Evolutionary conservation across 1,139 yeast genomes (phyloP).

Genomic region (Candida frijolesensis): DNA sequence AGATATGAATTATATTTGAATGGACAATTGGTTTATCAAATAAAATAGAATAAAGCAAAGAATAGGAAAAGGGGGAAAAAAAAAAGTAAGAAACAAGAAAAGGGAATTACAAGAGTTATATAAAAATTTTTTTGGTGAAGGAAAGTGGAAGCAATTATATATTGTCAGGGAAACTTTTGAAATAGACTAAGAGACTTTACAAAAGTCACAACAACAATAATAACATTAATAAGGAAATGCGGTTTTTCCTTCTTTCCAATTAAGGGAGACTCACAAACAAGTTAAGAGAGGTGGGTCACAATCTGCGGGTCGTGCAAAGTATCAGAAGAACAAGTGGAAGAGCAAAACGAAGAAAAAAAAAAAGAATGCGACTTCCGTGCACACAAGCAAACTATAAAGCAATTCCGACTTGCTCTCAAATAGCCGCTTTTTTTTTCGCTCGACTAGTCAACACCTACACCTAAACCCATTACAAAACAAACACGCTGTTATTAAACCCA

Average conservation of each 20-base stretch:
- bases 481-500: background rate
- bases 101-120: background rate
- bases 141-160: constrained; percentile 9
- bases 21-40: background rate
- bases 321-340: background rate
- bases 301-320: background rate
- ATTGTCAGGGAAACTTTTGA: background rate
- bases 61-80: background rate
- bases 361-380: too few relatives aligned
- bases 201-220: constrained; percentile 2
- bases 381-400: too few relatives aligned
- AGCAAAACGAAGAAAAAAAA: background rate
- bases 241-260: background rate
- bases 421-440: too few relatives aligned
- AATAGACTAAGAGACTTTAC: background rate
- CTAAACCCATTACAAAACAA: background rate
- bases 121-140: background rate
- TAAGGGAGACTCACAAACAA: constrained; percentile 4
- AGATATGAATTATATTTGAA: background rate
- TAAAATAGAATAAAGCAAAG: background rate
- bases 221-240: background rate
- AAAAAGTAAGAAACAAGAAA: background rate
- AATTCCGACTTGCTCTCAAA: too few relatives aligned
- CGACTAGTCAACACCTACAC: too few relatives aligned
- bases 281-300: background rate